Percentiles rank a stretch among this genome's conserved stretches.
Evolutionary conservation across 805 yeast species (phyloP).

Genomic region (Scheffersomyces coipomensis): DNA sequence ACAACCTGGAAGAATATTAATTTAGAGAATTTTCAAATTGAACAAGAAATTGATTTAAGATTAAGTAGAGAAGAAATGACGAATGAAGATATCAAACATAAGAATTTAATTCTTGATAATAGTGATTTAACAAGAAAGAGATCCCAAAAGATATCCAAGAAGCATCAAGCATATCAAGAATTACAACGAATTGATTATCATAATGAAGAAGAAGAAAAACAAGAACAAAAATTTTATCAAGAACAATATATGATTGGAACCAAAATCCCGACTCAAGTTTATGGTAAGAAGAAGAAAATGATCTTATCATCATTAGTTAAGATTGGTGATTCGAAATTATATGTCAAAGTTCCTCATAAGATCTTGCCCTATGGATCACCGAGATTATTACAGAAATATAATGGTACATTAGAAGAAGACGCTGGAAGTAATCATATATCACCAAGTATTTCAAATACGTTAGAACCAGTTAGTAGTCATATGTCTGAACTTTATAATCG

Average conservation of each 20-base stretch:
- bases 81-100: slow-evolving; percentile 29
- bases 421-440: neutral
- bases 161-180: neutral
- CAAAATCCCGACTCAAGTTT: slow-evolving; percentile 18
- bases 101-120: slow-evolving; percentile 22
- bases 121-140: slow-evolving; percentile 4
- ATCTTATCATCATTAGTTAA: slow-evolving; percentile 30
- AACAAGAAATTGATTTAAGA: slow-evolving; percentile 33
- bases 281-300: slow-evolving; percentile 36
- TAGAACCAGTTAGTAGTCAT: slow-evolving; percentile 18
- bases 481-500: slow-evolving; percentile 33
- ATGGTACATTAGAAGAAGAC: slow-evolving; percentile 16
- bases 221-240: slow-evolving; percentile 2
- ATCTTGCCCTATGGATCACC: slow-evolving; percentile 38
- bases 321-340: slow-evolving; percentile 33
- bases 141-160: slow-evolving; percentile 2
- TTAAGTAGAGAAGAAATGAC: slow-evolving; percentile 23
- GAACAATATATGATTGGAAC: slow-evolving; percentile 28
- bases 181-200: neutral
- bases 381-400: slow-evolving; percentile 34
- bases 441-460: slow-evolving; percentile 1
- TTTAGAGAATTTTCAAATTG: slow-evolving; percentile 26
- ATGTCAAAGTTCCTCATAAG: slow-evolving; percentile 31
- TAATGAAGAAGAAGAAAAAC: slow-evolving; percentile 4
- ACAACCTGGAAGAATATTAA: slow-evolving; percentile 34